These are phyloP conservation scores for Coemansia guatemalensis DNA, from an alignment of 192 early-diverging fungal species.

Conservation along the genomic window DNA sequence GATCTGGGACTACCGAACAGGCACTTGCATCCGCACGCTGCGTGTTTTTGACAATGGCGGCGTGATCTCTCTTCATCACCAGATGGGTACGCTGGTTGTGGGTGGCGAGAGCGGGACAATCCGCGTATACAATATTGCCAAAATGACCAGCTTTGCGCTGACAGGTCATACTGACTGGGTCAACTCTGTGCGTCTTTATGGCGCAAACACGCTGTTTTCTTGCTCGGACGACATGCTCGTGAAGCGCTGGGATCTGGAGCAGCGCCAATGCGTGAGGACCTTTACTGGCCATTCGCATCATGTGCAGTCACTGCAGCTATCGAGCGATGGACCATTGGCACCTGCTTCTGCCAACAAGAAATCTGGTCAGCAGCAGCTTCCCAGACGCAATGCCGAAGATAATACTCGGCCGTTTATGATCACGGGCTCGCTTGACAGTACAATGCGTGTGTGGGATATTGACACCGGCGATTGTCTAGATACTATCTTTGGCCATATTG, in stretches of 20 bases:
- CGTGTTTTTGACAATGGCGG: slow-evolving; percentile 60
- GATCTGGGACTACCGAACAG: slow-evolving; percentile 91
- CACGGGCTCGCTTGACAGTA: slow-evolving; percentile 82
- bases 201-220: slow-evolving; percentile 67
- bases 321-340: slow-evolving; percentile 15
- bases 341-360: slow-evolving; percentile 7
- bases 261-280: slow-evolving; percentile 65
- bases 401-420: slow-evolving; percentile 59
- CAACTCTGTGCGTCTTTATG: slow-evolving; percentile 82
- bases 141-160: slow-evolving; percentile 61
- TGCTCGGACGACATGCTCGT: slow-evolving; percentile 88
- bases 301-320: slow-evolving; percentile 64
- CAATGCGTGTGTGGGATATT: slow-evolving; percentile 90
- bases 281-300: slow-evolving; percentile 74
- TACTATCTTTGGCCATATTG: slow-evolving; percentile 78
- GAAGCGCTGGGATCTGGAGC: slow-evolving; percentile 80
- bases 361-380: not conserved
- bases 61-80: slow-evolving; percentile 83
- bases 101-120: slow-evolving; percentile 85
- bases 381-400: slow-evolving; percentile 3
- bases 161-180: slow-evolving; percentile 89
- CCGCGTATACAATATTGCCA: slow-evolving; percentile 78
- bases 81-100: slow-evolving; percentile 72
- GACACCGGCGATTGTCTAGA: slow-evolving; percentile 73
- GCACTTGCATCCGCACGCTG: slow-evolving; percentile 82